Evolutionary conservation across 1,284 basidiomycete genomes (phyloP).

Genomic region (Farysia itapuensis): DNA sequence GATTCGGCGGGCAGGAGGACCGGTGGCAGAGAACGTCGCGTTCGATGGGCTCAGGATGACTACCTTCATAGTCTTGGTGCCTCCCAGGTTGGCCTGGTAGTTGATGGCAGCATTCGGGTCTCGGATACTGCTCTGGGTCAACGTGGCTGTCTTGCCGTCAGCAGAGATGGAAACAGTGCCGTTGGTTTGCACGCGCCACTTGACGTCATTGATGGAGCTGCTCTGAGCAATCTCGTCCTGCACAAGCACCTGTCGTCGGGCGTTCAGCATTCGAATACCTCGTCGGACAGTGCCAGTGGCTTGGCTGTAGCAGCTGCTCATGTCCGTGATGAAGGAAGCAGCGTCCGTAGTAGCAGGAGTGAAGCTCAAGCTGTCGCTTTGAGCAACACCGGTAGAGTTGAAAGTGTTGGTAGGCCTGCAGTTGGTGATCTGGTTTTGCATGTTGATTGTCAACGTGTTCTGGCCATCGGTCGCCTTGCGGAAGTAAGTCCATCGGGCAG

Average conservation of each 20-base stretch:
- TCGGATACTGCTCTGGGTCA: slow-evolving; percentile 66
- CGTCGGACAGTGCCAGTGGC: slow-evolving; percentile 70
- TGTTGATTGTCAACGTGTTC: slow-evolving; percentile 83
- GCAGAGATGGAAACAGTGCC: slow-evolving; percentile 64
- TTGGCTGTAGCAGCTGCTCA: slow-evolving; percentile 77
- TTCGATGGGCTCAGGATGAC: slow-evolving; percentile 67
- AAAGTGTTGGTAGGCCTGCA: slow-evolving; percentile 69
- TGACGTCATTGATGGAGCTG: slow-evolving; percentile 61
- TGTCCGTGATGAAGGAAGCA: slow-evolving; percentile 79
- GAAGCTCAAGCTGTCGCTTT: slow-evolving; percentile 72
- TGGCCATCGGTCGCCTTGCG: slow-evolving; percentile 95
- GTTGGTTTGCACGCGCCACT: slow-evolving; percentile 97
- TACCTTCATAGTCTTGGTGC: slow-evolving; percentile 62
- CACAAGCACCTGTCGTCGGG: slow-evolving; percentile 80
- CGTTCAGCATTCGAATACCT: slow-evolving; percentile 83
- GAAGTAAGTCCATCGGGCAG: slow-evolving; percentile 65
- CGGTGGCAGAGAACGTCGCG: slow-evolving; percentile 56
- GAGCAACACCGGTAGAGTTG: slow-evolving; percentile 68
- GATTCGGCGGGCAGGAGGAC: slow-evolving; percentile 56
- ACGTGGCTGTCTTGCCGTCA: slow-evolving; percentile 66
- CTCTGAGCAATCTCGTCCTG: slow-evolving; percentile 61
- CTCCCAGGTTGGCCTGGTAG: slow-evolving; percentile 41
- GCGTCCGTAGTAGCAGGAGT: slow-evolving; percentile 71
- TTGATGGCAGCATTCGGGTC: slow-evolving; percentile 66
- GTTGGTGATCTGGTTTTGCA: slow-evolving; percentile 76